Conservation (phyloP, 2,329 filamentous ascomycete genomes). For the Atkinsonella hypoxylon region DNA sequence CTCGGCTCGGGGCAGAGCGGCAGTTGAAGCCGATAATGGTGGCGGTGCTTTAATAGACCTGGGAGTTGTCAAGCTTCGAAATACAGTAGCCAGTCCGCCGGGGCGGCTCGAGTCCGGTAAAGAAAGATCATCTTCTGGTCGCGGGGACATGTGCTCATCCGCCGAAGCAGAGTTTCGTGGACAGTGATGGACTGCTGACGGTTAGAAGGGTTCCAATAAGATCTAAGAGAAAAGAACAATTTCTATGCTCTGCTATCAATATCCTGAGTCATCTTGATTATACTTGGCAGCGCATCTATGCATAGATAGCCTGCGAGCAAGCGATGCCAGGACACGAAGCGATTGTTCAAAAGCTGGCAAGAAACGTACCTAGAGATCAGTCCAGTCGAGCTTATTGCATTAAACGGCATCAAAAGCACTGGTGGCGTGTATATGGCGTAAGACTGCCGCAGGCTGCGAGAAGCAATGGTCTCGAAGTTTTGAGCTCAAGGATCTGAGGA, state of each 20-base stretch:
- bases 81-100: constrained; percentile 49
- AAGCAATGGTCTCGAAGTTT: background rate
- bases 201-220: background rate
- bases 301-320: background rate
- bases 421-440: background rate
- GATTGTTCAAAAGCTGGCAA: background rate
- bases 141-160: constrained; percentile 47
- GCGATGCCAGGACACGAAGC: too few relatives aligned
- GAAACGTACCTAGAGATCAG: constrained; percentile 3
- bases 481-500: background rate
- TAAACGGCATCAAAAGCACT: background rate
- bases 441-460: constrained; percentile 1
- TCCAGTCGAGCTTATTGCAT: background rate
- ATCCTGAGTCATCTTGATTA: background rate
- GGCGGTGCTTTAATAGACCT: constrained; percentile 41
- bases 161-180: constrained; percentile 8
- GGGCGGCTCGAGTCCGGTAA: constrained; percentile 42
- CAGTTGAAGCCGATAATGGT: constrained; percentile 26
- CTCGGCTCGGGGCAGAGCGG: constrained; percentile 29
- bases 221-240: background rate
- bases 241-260: background rate
- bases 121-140: constrained; percentile 42
- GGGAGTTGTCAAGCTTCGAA: constrained; percentile 47
- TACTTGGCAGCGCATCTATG: background rate
- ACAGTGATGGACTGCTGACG: constrained; percentile 5